Conservation (phyloP, 2,329 filamentous ascomycete species). For the Elsinoe batatas region DNA sequence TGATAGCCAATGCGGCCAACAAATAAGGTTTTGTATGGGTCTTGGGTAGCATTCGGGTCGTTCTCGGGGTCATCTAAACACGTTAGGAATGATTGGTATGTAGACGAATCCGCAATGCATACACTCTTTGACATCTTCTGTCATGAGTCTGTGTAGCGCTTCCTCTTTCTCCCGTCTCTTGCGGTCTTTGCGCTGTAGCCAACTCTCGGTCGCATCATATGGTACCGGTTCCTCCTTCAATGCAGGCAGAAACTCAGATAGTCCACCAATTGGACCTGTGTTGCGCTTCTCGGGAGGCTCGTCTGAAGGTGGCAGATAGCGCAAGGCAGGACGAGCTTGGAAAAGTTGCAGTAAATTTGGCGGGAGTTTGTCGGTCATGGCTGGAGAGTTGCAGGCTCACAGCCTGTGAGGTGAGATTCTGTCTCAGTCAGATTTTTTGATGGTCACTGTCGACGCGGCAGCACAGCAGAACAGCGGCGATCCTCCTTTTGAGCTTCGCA, state of each 20-base stretch:
- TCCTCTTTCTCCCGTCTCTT: conserved; percentile 71
- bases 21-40: conserved; percentile 91
- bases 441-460: background rate
- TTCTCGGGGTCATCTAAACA: conserved; percentile 64
- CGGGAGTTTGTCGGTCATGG: conserved; percentile 94
- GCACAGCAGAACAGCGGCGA: background rate
- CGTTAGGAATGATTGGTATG: background rate
- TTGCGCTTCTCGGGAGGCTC: conserved; percentile 71
- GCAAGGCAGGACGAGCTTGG: conserved; percentile 81
- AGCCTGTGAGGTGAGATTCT: conserved; percentile 12
- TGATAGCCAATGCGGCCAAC: conserved; percentile 85
- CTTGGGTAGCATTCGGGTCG: conserved; percentile 81
- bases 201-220: conserved; percentile 80
- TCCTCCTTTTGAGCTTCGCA: background rate
- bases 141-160: conserved; percentile 52
- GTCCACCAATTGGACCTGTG: conserved; percentile 61
- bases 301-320: conserved; percentile 78
- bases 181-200: conserved; percentile 78
- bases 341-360: conserved; percentile 89
- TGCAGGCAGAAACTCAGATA: conserved; percentile 65
- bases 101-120: background rate
- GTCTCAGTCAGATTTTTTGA: background rate
- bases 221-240: conserved; percentile 66
- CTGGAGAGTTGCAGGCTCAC: conserved; percentile 17
- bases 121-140: conserved; percentile 47